These are phyloP conservation scores for Dictyostelium brefeldianum DNA, from an alignment of 78 protist genomes.

Conservation along the genomic window DNA sequence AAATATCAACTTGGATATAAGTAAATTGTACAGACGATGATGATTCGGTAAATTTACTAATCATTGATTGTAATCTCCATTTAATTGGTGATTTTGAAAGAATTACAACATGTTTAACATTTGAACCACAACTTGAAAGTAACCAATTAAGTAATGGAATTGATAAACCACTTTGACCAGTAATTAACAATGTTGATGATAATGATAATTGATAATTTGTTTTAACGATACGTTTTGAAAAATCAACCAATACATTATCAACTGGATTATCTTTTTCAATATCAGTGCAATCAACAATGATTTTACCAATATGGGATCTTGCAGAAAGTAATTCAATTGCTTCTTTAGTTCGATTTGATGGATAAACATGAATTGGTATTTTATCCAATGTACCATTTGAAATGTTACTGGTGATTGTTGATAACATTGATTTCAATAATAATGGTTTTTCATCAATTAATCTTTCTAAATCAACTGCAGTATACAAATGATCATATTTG, in stretches of 20 bases:
- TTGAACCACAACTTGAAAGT: not conserved
- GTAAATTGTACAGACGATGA: not conserved
- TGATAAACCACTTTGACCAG: conserved; percentile 71
- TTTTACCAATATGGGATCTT: conserved; percentile 63
- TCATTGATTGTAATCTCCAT: conserved; percentile 23
- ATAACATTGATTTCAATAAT: conserved; percentile 1
- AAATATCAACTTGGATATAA: conserved; percentile 14
- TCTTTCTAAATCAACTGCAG: conserved; percentile 59
- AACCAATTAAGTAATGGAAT: conserved; percentile 35
- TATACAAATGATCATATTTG: conserved; percentile 27
- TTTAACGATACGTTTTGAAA: not conserved
- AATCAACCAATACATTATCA: not conserved
- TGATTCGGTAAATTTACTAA: not conserved
- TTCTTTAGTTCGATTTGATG: not conserved
- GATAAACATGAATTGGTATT: not conserved
- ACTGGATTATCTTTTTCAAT: not conserved
- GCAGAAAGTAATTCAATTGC: conserved; percentile 40
- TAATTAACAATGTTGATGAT: conserved; percentile 4
- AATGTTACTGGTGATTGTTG: not conserved
- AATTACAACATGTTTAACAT: conserved; percentile 10
- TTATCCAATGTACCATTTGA: conserved; percentile 13
- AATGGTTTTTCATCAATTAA: conserved; percentile 43
- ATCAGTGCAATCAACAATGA: conserved; percentile 25
- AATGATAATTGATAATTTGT: conserved; percentile 3
- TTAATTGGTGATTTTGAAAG: conserved; percentile 28